Base-by-base conservation (phyloP, 169 alveolate genomes). In the Blepharisma undulans region DNA sequence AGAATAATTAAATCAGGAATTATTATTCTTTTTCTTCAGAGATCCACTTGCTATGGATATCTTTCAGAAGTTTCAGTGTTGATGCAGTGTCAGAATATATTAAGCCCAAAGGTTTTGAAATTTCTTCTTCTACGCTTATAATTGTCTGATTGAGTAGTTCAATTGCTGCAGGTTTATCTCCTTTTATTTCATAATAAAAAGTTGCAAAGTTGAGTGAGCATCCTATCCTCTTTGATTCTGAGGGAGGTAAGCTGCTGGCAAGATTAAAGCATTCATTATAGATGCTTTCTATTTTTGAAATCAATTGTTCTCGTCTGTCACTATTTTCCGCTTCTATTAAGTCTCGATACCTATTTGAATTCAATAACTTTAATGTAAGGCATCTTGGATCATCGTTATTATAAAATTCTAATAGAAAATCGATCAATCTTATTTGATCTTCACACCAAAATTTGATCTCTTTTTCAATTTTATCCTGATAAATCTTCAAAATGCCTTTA, bases 381-480 rank as follows among this genome's bases (percentile, higher is more conserved):
- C 66, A 48, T 18, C 12, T 48, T 10, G 66, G 66, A 5, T 48
- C 66, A 10, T 48, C 66, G 14, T 48, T 48, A 48, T 48, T 48
- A 10, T 10, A 2, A 48, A 48, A 48, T 18, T 48, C 66, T 18
- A 48, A 48, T 48, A 48, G 14, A 1, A 1, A 93, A 92, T 98
- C 98, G 71, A 99, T 96, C 72, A 98, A 96, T 60, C 91, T 85
- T 16, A 98, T 96, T 87, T 99, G 98, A 91, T 96, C 99, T 90
- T 98, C 96, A 95, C 99, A 99, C 88, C 97, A 97, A 74, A 97
- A 94, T 27, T 96, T 98, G 86, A 99, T 96, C 94, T 99, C 99
- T 61, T 95, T 96, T 96, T 95, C 98, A 34, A 96, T 93, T 84
- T 91, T 92, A 36, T 79, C 77, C 88, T 94, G 93, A 87, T 95